Conservation (phyloP, 495 filamentous ascomycete genomes). For the Bathelium albidoporum region DNA sequence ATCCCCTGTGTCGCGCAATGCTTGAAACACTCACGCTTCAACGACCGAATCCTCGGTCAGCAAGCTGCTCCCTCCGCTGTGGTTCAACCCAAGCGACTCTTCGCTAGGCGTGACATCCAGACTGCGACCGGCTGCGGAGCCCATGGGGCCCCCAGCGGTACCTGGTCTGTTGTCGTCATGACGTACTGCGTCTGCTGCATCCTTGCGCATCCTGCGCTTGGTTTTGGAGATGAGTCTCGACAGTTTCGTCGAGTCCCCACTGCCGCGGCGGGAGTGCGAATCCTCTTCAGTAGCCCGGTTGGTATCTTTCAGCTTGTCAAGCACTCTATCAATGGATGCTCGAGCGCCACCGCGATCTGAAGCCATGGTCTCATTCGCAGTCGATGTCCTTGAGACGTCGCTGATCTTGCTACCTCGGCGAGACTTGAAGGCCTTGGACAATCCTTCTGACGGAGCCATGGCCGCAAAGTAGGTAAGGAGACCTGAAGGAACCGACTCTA, state of each 20-base stretch:
- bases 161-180: not conserved
- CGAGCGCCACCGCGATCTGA: constrained; percentile 5
- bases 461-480: too few relatives aligned
- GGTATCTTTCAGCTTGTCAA: constrained; percentile 24
- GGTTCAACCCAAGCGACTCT: constrained; percentile 27
- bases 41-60: constrained; percentile 61
- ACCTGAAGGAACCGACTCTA: too few relatives aligned
- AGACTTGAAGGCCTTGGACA: constrained; percentile 28
- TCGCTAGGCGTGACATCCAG: constrained; percentile 9
- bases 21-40: constrained; percentile 48
- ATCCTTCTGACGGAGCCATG: constrained; percentile 12
- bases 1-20: not conserved
- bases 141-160: not conserved
- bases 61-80: constrained; percentile 45
- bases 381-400: constrained; percentile 17
- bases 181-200: constrained; percentile 16
- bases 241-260: constrained; percentile 32
- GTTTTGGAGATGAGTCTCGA: constrained; percentile 47
- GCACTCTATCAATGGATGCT: constrained; percentile 24
- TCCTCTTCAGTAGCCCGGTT: constrained; percentile 11
- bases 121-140: not conserved
- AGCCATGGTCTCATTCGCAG: not conserved
- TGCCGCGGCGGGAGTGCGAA: constrained; percentile 15
- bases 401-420: constrained; percentile 23
- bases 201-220: constrained; percentile 29